Base-by-base conservation (phyloP, 495 filamentous ascomycete species). In the Jackrogersella multiformis region DNA sequence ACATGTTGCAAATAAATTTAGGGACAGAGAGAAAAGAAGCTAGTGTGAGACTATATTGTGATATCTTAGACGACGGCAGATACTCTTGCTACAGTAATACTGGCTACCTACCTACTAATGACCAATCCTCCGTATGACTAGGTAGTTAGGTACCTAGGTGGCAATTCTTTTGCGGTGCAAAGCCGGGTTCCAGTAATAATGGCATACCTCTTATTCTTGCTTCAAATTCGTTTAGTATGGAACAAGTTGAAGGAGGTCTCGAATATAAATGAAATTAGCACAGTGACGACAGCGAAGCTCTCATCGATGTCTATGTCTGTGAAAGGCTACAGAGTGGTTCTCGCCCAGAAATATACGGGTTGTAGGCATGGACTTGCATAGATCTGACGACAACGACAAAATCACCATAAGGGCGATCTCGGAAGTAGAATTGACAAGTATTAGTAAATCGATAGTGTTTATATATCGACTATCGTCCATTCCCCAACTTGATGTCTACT, bases 1-100 rank as follows among this genome's bases (percentile, higher is more conserved):
- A 46, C 42, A 46, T 12, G 42, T 46, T 46, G 26, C 42, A 21
- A 46, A 26, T 46, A 46, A 26, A 46, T 26, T 46, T 21, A 46
- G 21, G 20, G 42, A 20, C 12, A 24, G 20, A 13, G 41, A 45
- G 21, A 24, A 46, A 24, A n/a, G 42, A 9, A 8, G 23, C n/a
- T 24, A 5, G n/a, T 9, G 21, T 46, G 42, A 46, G 42, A 46
- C 42, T 21, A 21, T 26, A 26, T 46, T 46, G 42, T 46, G 42
- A 46, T 13, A 46, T 45, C 12, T 15, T 26, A 26, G 9, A n/a
- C 12, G 12, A 26, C 5, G 21, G 13, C 4, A 28, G 20, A 21
- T 46, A n/a, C 26, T 46, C 8, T 46, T n/a, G 42, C 26, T 26
- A 26, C 42, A 5, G 23, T 23, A 13, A 0, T 12, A 5, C 4